Base-by-base conservation (phyloP, 345 rosid genomes). In the Eucalyptus grandis region DNA sequence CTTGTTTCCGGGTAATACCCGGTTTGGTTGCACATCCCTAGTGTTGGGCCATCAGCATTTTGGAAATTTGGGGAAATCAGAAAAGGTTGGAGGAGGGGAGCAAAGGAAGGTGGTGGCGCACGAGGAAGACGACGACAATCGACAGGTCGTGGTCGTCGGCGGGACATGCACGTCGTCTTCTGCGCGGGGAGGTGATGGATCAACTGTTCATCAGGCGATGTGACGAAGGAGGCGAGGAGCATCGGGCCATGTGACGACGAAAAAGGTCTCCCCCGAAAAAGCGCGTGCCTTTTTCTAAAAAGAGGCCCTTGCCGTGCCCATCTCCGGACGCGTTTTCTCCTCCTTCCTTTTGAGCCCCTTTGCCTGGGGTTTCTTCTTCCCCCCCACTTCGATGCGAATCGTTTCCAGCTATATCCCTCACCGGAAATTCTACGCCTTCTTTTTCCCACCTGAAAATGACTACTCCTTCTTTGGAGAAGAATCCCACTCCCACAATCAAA, bases 91-190 rank as follows among this genome's bases (percentile, higher is more conserved):
- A 14, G 34, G 72, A 15, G n/a, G 37, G 16, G 34, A 2, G 72
- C 72, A 7, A 14, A 62, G 72, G 17, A 30, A 65, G 72, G 37
- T 30, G 72, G 72, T n/a, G 34, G 72, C 19, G 40, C 37, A 14
- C 37, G 37, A 65, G 34, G 77, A 62, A 8, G 69, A n/a, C 5
- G 72, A 65, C 2, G 72, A n/a, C 3, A 13, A 21, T 53, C 26
- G 26, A 56, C 62, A 3, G 1, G n/a, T 12, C 26, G 2, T 1
- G 0, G 58, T 53, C 58, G 31, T 4, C 26, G 26, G 82, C 26
- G 46, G 82, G 82, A 37, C 44, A 19, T 5, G 82, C 8, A 34
- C 82, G 82, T 72, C 46, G 44, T 34, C 82, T 72, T 72, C 46
- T 0, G 82, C 44, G 24, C 24, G 44, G 81, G 44, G 43, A 10